Evolutionary conservation across 1,284 basidiomycete genomes (phyloP).

Genomic region (Melanopsichium pennsylvanicum): DNA sequence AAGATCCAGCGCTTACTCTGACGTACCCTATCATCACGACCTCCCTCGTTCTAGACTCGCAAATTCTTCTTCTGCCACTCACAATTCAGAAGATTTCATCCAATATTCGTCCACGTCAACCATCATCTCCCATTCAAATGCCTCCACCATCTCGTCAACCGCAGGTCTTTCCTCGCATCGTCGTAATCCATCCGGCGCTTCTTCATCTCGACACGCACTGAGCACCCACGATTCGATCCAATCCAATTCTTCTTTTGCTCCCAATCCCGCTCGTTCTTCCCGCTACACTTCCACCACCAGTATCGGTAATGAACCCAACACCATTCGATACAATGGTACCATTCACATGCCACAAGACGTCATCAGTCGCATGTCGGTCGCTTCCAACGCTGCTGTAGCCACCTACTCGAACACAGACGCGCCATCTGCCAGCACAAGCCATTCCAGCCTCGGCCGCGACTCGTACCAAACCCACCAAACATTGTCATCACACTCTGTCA

Average conservation of each 20-base stretch:
- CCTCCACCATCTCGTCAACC: constrained; percentile 27
- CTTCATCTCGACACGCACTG: constrained; percentile 26
- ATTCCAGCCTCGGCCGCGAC: constrained; percentile 24
- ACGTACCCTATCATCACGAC: constrained; percentile 9
- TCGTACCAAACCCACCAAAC: constrained; percentile 14
- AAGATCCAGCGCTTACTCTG: constrained; percentile 35
- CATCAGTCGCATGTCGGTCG: constrained; percentile 30
- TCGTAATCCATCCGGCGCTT: constrained; percentile 25
- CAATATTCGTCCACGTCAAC: constrained; percentile 23
- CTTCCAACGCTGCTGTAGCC: constrained; percentile 21
- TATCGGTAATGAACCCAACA: constrained; percentile 7
- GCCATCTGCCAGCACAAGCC: constrained; percentile 20
- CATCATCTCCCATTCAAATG: constrained; percentile 33
- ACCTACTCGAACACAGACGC: constrained; percentile 9
- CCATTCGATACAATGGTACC: constrained; percentile 16
- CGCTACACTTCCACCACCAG: constrained; percentile 36
- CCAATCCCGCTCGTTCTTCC: constrained; percentile 27
- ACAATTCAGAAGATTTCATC: constrained; percentile 14
- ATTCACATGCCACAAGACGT: constrained; percentile 19
- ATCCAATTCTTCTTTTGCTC: constrained; percentile 19
- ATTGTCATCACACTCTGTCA: not conserved
- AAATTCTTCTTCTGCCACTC: constrained; percentile 4
- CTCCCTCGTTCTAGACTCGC: constrained; percentile 10
- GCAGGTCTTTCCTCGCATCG: constrained; percentile 27
- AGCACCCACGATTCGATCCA: constrained; percentile 36